phyloP scores from a whole-genome alignment of 2,329 filamentous ascomycete species.

The Fusarium sambucinum region DNA sequence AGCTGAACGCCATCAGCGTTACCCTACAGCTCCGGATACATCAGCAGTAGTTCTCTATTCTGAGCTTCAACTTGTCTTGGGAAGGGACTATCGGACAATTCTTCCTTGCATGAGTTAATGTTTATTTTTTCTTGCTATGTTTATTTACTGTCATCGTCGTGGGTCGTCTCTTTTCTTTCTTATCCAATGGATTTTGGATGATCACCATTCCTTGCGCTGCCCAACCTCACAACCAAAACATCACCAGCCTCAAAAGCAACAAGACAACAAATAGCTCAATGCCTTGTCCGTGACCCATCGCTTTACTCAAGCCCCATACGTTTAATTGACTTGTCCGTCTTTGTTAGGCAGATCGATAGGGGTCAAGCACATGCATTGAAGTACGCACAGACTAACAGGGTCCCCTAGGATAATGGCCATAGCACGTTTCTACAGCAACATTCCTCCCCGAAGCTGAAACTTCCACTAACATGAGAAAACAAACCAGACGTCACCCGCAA shows the following conservation, averaged over 20 bases:
- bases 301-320: not conserved
- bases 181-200: not conserved
- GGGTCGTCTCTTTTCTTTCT: not conserved
- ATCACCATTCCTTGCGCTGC: not conserved
- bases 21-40: not conserved
- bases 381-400: conserved; percentile 12
- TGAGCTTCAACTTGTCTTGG: not conserved
- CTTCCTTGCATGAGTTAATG: not conserved
- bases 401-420: conserved; percentile 24
- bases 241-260: conserved; percentile 9
- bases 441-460: not conserved
- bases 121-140: not conserved
- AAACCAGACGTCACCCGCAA: conserved; percentile 46
- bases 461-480: conserved; percentile 30
- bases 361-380: conserved; percentile 24
- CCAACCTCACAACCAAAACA: not conserved
- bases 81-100: not conserved
- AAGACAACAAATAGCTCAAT: conserved; percentile 9
- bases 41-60: no score
- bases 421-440: conserved; percentile 44
- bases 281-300: not conserved
- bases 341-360: not conserved
- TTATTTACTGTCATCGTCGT: not conserved
- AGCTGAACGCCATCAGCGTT: not conserved
- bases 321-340: not conserved